These are phyloP conservation scores for Ceratorhiza oryzae-sativae DNA, from an alignment of 1,284 basidiomycete species.

Conservation along the genomic window DNA sequence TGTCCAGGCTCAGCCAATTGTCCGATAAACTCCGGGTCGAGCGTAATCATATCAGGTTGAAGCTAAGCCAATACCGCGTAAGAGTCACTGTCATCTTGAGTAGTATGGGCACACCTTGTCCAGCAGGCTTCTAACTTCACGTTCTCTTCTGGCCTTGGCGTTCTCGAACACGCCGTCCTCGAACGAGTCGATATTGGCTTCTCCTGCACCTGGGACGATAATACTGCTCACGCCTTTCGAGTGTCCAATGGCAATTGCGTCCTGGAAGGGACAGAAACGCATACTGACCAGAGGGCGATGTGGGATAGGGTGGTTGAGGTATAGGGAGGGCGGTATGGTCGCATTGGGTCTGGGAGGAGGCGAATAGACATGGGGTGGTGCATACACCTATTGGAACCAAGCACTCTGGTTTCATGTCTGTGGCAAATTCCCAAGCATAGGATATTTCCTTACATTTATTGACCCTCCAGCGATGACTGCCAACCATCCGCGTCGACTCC, in stretches of 20 bases:
- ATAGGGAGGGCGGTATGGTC: conserved; percentile 72
- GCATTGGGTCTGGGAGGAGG: conserved; percentile 52
- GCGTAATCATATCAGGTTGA: conserved; percentile 90
- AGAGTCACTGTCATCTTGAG: background rate
- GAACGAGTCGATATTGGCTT: conserved; percentile 91
- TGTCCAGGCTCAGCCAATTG: conserved; percentile 69
- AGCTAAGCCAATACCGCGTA: conserved; percentile 60
- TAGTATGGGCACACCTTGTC: conserved; percentile 72
- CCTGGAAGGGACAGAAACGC: conserved; percentile 91
- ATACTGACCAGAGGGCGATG: conserved; percentile 71
- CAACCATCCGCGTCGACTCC: conserved; percentile 83
- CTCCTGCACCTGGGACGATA: conserved; percentile 90
- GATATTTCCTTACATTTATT: conserved; percentile 71
- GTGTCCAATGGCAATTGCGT: conserved; percentile 81
- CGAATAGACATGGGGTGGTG: conserved; percentile 68
- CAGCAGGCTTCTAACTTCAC: conserved; percentile 88
- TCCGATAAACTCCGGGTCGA: conserved; percentile 87
- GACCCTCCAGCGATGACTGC: conserved; percentile 81
- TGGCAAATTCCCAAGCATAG: background rate
- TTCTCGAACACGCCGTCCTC: conserved; percentile 97
- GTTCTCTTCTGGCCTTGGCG: conserved; percentile 80
- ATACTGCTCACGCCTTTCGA: conserved; percentile 80
- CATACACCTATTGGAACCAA: conserved; percentile 62
- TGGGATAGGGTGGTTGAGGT: conserved; percentile 83
- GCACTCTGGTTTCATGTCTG: background rate